Conservation (phyloP, 805 yeast genomes). For the Pichia heedii region DNA sequence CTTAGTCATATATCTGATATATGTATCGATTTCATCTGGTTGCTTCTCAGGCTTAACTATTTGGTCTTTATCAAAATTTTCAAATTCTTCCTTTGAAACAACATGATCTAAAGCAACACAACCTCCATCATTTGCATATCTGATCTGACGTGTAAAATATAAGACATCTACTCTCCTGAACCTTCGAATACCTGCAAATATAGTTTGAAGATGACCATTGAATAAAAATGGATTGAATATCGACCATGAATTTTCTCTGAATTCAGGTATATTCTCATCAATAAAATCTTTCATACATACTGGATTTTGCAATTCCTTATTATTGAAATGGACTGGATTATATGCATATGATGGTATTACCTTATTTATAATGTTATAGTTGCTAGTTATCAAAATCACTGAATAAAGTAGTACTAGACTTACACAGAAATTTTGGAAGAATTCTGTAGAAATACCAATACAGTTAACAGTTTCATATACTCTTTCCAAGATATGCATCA, state of each 20-base stretch:
- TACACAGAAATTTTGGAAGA: slow-evolving; percentile 9
- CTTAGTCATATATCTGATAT: slow-evolving; percentile 44
- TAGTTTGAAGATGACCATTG: slow-evolving; percentile 72
- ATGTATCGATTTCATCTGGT: slow-evolving; percentile 33
- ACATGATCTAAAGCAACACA: slow-evolving; percentile 69
- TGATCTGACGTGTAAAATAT: slow-evolving; percentile 66
- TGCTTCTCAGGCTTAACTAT: slow-evolving; percentile 29
- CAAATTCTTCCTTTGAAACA: slow-evolving; percentile 29
- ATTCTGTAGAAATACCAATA: background rate
- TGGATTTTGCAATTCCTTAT: background rate
- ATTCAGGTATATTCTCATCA: slow-evolving; percentile 29
- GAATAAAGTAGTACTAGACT: slow-evolving; percentile 3
- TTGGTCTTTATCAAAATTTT: slow-evolving; percentile 13
- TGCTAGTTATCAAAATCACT: background rate
- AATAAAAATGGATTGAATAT: slow-evolving; percentile 54
- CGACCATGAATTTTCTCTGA: slow-evolving; percentile 39
- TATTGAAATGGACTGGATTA: slow-evolving; percentile 5
- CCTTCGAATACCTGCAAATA: slow-evolving; percentile 51
- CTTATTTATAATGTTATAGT: slow-evolving; percentile 8
- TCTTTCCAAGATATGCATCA: background rate
- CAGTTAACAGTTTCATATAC: background rate
- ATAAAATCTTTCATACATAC: slow-evolving; percentile 19
- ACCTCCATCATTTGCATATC: slow-evolving; percentile 56
- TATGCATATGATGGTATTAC: slow-evolving; percentile 11
- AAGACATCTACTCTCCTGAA: slow-evolving; percentile 44